phyloP scores from a whole-genome alignment of 2,329 filamentous ascomycete species.

The Lecanicillium sp. region DNA sequence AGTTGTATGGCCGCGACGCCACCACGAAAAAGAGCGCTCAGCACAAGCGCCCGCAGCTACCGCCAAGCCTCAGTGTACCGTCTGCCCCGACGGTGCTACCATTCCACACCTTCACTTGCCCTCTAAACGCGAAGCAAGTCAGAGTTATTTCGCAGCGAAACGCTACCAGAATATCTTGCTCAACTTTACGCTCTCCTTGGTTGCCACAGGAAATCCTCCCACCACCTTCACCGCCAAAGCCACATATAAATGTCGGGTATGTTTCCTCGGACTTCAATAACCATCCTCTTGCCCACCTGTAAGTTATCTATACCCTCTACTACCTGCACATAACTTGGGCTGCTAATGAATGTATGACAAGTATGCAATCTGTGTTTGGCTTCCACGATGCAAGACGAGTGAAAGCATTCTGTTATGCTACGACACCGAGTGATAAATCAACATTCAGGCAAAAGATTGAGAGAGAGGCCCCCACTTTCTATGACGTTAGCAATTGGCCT shows the following conservation, averaged over 20 bases:
- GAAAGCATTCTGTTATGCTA: conserved; percentile 91
- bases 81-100: conserved; percentile 89
- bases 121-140: conserved; percentile 83
- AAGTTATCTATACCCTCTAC: conserved; percentile 21
- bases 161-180: conserved; percentile 84
- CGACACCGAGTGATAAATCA: conserved; percentile 83
- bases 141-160: conserved; percentile 93
- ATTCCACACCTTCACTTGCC: conserved; percentile 96
- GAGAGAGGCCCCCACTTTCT: conserved; percentile 81
- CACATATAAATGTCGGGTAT: conserved; percentile 86
- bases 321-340: no score
- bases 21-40: conserved; percentile 42
- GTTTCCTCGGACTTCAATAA: conserved; percentile 99
- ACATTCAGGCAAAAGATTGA: conserved; percentile 89
- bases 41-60: conserved; percentile 69
- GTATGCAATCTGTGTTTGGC: conserved; percentile 97
- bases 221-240: conserved; percentile 76
- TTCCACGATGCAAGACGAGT: conserved; percentile 68
- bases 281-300: conserved; percentile 87
- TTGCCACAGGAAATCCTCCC: conserved; percentile 71
- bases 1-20: conserved; percentile 54
- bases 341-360: conserved; percentile 17
- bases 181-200: conserved; percentile 81
- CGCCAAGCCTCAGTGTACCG: conserved; percentile 65
- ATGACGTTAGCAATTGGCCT: conserved; percentile 80